Base-by-base conservation (phyloP, 257 asterid genomes). In the Leonotis leonurus region DNA sequence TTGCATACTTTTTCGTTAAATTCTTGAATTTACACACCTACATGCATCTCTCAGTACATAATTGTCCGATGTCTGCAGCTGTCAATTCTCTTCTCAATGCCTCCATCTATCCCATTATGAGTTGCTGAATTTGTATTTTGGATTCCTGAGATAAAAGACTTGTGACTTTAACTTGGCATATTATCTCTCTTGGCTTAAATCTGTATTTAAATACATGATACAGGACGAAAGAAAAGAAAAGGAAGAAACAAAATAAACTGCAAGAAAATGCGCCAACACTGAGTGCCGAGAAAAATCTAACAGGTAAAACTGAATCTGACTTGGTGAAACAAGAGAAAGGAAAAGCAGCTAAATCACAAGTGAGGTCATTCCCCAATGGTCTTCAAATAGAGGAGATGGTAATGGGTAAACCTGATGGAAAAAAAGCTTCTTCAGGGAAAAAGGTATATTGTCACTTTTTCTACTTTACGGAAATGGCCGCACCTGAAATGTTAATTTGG, bases 381-480 rank as follows among this genome's bases (percentile, higher is more conserved):
- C 68, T 93, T 80, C 78, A 64, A 56, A 77, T 87, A 40, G 97
- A 93, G 82, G 95, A 87, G 77, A 10, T 93, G 81, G 70, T 64
- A 39, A 89, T 93, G 99, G 96, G 97, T 63, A 89, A 74, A 78
- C 99, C 99, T 14, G 85, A 80, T 70, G 99, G 96, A 11, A 85
- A 77, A 79, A 89, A 73, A 72, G 99, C 96, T 59, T 56, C 88
- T 59, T 83, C 82, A 10, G 96, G 97, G 59, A 83, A 80, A 74
- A 89, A 85, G 95, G 99, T 92, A 44, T 64, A 44, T 8, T 35
- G 46, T 0, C 39, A 26, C 16, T 1, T 44, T 17, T 20, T 12
- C 12, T 24, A 12, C 32, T 59, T 5, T 39, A 21, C 54, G 22
- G 44, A 8, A 62, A 27, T 13, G 4, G 33, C 21, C 22, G 55